Evolutionary conservation across 495 filamentous ascomycete species (phyloP).

Genomic region (Tuber melanosporum): DNA sequence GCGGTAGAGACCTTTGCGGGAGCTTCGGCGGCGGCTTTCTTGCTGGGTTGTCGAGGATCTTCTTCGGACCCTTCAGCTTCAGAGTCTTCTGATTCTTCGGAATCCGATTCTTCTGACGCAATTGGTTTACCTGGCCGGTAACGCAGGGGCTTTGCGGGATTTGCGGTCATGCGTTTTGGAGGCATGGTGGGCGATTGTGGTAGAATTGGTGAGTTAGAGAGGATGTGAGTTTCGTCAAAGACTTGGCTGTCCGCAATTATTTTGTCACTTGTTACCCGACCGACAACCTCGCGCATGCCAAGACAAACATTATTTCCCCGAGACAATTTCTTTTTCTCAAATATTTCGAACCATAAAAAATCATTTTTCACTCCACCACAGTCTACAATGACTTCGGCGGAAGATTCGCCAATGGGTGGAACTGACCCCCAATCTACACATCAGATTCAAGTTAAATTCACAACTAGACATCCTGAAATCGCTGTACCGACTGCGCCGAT

Average conservation of each 20-base stretch:
- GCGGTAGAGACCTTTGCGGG: slow-evolving; percentile 54
- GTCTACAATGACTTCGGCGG: too few species aligned
- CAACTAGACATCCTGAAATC: slow-evolving; percentile 52
- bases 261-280: slow-evolving; percentile 16
- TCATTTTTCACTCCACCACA: slow-evolving; percentile 4
- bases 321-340: neutral
- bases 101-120: slow-evolving; percentile 58
- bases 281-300: neutral
- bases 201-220: neutral
- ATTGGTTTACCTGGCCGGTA: slow-evolving; percentile 80
- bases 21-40: slow-evolving; percentile 55
- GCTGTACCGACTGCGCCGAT: slow-evolving; percentile 46
- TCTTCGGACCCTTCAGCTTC: slow-evolving; percentile 50
- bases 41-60: slow-evolving; percentile 19
- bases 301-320: neutral
- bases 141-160: slow-evolving; percentile 72
- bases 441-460: slow-evolving; percentile 54
- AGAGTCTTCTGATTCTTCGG: slow-evolving; percentile 55
- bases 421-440: slow-evolving; percentile 2
- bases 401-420: neutral
- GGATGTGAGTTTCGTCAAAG: neutral
- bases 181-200: slow-evolving; percentile 55
- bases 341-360: neutral
- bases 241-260: neutral
- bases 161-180: slow-evolving; percentile 89